These are phyloP conservation scores for Rheum nobile DNA, from an alignment of 148 eudicot species.

Conservation along the genomic window DNA sequence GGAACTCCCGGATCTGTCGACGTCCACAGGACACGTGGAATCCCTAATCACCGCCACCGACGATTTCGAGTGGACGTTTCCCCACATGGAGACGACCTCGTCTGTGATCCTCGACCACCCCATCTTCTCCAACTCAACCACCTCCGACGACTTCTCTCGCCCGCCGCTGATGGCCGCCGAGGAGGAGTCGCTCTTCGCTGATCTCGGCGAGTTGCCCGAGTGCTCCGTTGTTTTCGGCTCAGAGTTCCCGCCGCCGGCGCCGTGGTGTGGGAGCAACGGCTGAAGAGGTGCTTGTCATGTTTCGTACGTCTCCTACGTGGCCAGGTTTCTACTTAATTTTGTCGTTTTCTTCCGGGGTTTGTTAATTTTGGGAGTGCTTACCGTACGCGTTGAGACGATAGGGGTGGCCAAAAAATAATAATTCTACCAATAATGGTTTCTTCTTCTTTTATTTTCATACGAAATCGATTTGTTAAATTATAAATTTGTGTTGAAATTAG, in stretches of 20 bases:
- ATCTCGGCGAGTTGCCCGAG: slow-evolving; percentile 87
- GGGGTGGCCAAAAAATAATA: not conserved
- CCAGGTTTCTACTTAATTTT: slow-evolving; percentile 6
- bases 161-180: slow-evolving; percentile 39
- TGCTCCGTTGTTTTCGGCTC: slow-evolving; percentile 62
- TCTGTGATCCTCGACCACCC: slow-evolving; percentile 1
- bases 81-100: not conserved
- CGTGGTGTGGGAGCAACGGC: slow-evolving; percentile 49
- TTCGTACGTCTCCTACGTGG: slow-evolving; percentile 2
- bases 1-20: not conserved
- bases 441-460: slow-evolving; percentile 3
- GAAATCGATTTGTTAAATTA: not conserved
- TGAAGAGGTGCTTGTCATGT: slow-evolving; percentile 21
- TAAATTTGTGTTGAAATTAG: slow-evolving; percentile 7
- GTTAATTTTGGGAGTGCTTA: slow-evolving; percentile 15
- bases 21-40: not conserved
- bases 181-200: slow-evolving; percentile 69
- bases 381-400: slow-evolving; percentile 46
- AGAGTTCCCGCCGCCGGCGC: slow-evolving; percentile 20
- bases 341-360: not conserved
- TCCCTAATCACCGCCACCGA: not conserved
- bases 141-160: not conserved
- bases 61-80: not conserved
- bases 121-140: slow-evolving; percentile 19
- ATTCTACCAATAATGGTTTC: not conserved